Conservation (phyloP, 345 rosid species). For the Sonneratia caseolaris region DNA sequence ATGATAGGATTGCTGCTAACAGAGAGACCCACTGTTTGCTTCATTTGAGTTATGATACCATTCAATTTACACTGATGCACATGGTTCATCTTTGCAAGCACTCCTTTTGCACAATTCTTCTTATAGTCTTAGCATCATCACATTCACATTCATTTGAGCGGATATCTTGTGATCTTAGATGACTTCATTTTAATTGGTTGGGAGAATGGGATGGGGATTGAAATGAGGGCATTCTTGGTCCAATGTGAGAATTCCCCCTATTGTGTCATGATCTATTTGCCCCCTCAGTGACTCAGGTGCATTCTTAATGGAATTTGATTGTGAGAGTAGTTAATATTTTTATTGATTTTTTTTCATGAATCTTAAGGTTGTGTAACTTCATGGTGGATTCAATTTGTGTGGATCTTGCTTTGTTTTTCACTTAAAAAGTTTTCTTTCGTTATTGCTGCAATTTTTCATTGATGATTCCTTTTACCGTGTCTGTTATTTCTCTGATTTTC, state of each 20-base stretch:
- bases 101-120: background rate
- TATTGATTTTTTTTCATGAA: background rate
- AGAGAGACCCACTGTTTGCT: background rate
- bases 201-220: background rate
- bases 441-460: background rate
- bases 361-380: background rate
- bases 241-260: background rate
- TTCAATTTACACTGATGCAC: background rate
- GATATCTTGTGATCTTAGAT: background rate
- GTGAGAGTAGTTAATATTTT: background rate
- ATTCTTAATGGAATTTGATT: background rate
- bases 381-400: background rate
- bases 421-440: background rate
- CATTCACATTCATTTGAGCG: background rate
- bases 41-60: no score
- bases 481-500: background rate
- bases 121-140: background rate
- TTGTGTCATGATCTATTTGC: background rate
- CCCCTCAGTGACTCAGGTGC: background rate
- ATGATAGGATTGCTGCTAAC: background rate
- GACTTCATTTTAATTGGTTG: background rate
- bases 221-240: background rate
- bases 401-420: background rate
- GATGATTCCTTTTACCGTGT: slow-evolving; percentile 9
- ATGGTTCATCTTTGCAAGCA: background rate